Evolutionary conservation across 768 basidiomycete genomes (phyloP).

Genomic region (Suillus bovinus): DNA sequence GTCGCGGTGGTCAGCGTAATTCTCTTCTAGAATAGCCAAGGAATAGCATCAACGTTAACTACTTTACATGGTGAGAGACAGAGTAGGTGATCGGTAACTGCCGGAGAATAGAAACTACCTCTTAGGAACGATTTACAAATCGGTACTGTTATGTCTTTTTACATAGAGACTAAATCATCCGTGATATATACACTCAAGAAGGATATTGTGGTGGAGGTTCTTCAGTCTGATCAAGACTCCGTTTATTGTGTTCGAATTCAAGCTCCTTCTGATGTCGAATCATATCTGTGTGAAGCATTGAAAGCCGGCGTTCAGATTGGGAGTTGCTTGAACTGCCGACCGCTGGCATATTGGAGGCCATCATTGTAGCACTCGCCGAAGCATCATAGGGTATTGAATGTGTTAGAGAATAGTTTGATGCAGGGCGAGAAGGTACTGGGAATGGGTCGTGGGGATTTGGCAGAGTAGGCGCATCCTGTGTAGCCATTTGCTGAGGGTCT

Average conservation of each 20-base stretch:
- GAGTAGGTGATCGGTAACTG: background rate
- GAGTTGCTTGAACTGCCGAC: slow-evolving; percentile 50
- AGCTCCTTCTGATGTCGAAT: slow-evolving; percentile 15
- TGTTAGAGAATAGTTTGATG: slow-evolving; percentile 1
- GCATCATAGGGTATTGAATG: background rate
- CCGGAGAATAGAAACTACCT: background rate
- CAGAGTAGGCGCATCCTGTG: background rate
- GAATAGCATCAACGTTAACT: no score
- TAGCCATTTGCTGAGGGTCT: background rate
- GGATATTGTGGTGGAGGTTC: slow-evolving; percentile 14
- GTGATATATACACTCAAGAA: slow-evolving; percentile 9
- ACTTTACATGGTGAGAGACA: no score
- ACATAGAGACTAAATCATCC: no score
- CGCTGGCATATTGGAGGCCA: slow-evolving; percentile 83
- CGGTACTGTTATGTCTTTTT: no score
- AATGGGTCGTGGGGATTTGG: slow-evolving; percentile 16
- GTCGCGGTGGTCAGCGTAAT: background rate
- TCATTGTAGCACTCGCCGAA: slow-evolving; percentile 3
- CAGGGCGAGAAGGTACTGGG: slow-evolving; percentile 6
- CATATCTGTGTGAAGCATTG: slow-evolving; percentile 13
- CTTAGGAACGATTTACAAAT: background rate
- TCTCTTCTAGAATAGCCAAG: background rate
- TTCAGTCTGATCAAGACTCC: slow-evolving; percentile 3
- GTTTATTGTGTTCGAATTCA: slow-evolving; percentile 9
- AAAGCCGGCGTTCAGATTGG: slow-evolving; percentile 2